A percentile compares a stretch with the other conserved stretches of the same genome.
Evolutionary conservation across 768 basidiomycete genomes (phyloP).

Genomic region (Tulasnella sp.): DNA sequence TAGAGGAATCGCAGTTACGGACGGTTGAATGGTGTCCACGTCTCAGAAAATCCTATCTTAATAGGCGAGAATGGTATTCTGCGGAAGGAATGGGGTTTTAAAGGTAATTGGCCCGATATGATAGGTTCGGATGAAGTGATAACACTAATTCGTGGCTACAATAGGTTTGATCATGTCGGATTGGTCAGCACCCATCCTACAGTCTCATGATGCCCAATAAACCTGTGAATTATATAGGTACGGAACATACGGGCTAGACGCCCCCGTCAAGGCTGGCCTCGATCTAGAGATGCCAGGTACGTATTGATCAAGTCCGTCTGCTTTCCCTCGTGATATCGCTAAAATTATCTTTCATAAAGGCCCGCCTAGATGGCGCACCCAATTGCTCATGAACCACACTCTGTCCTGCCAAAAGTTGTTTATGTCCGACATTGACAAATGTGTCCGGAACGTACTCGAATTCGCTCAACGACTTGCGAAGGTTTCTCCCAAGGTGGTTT

Average conservation of each 20-base stretch:
- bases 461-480: slow-evolving; percentile 29
- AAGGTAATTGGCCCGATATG: slow-evolving; percentile 25
- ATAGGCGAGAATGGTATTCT: slow-evolving; percentile 44
- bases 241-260: slow-evolving; percentile 36
- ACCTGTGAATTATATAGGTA: neutral
- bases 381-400: slow-evolving; percentile 49
- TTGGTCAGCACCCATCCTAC: slow-evolving; percentile 40
- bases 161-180: slow-evolving; percentile 62
- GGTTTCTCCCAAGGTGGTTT: slow-evolving; percentile 38
- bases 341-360: slow-evolving; percentile 48
- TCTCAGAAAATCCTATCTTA: slow-evolving; percentile 42
- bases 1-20: slow-evolving; percentile 19
- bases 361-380: slow-evolving; percentile 59
- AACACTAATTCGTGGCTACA: no score
- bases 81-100: slow-evolving; percentile 56
- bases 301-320: no score
- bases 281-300: slow-evolving; percentile 54
- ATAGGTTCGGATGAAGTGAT: no score
- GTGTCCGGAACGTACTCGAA: slow-evolving; percentile 22
- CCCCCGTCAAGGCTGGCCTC: slow-evolving; percentile 48
- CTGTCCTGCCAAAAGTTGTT: slow-evolving; percentile 24
- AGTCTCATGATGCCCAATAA: neutral
- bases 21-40: slow-evolving; percentile 52
- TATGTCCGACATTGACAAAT: slow-evolving; percentile 22
- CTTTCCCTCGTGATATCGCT: slow-evolving; percentile 40